Evolutionary conservation across 73 alveolate genomes (phyloP), one percentile per base, ranked within the genome.

Genomic region (Stentor roeselii): DNA sequence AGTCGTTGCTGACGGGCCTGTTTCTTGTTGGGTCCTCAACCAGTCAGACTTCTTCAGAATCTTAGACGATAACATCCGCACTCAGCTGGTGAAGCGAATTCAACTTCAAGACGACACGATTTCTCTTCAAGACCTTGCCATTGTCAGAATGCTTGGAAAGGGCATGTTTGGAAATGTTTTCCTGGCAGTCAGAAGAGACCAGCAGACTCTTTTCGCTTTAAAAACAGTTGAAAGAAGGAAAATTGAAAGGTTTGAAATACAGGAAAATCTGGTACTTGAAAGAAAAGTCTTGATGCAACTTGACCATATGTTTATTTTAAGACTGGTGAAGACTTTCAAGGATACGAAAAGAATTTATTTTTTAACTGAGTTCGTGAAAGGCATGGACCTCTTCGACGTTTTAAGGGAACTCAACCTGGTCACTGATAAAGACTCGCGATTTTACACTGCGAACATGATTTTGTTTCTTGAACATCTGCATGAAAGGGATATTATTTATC

Each of bases 391-490:
- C 4, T 88, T 88, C 82, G 94, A 88, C 78, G 93, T 87, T 1
- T 78, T 88, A 3, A 67, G 94, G 59, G 93, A 87, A 3, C 76
- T 88, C 41, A 91, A 91, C 21, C 74, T 88, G 30, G 60, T 88
- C 59, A 87, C 78, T 39, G 76, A 84, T 3, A 61, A 59, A 31
- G 85, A 86, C 38, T 80, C 90, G 21, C 83, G 86, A 60, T 88
- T 88, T 87, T 88, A 88, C 36, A 27, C 74, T 21, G 88, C 85
- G 31, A 59, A 83, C 21, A 37, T 86, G 37, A 82, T 86, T 36
- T 59, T 86, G n/a, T 42, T 85, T 36, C 59, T 93, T 75, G 96
- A 93, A 83, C 92, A 91, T 85, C 61, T 93, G 78, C 96, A 93
- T 60, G 86, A 86, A 37, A 91, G 78, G 60, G 75, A 88, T 78